A percentile compares a stretch with the other conserved stretches of the same genome.
phyloP scores from a whole-genome alignment of 495 filamentous ascomycete genomes.

The Aspergillus conjunctus region DNA sequence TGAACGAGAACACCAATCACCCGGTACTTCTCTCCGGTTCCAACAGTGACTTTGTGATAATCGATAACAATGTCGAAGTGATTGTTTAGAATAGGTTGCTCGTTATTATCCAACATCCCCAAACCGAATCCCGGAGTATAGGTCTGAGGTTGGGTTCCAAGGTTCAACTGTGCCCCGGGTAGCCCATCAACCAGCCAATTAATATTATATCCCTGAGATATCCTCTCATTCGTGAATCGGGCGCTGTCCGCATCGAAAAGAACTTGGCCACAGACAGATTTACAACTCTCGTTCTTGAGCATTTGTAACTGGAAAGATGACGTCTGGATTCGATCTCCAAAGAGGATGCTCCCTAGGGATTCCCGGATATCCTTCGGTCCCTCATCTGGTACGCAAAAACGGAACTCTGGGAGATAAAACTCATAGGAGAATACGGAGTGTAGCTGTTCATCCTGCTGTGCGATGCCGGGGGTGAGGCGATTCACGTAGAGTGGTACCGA shows the following conservation, averaged over 20 bases:
- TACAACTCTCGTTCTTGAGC: slow-evolving; percentile 82
- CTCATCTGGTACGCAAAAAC: slow-evolving; percentile 78
- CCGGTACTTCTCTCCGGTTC: slow-evolving; percentile 66
- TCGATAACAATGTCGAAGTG: slow-evolving; percentile 95
- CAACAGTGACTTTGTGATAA: slow-evolving; percentile 70
- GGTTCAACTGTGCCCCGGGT: slow-evolving; percentile 78
- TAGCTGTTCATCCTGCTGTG: slow-evolving; percentile 70
- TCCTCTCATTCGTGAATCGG: slow-evolving; percentile 78
- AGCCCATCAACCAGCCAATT: slow-evolving; percentile 97
- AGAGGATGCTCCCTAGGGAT: slow-evolving; percentile 92
- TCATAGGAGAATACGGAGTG: slow-evolving; percentile 93
- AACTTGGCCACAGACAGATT: slow-evolving; percentile 66
- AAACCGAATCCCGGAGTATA: slow-evolving; percentile 88
- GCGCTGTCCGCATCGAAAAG: slow-evolving; percentile 69
- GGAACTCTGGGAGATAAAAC: slow-evolving; percentile 87
- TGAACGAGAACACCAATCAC: slow-evolving; percentile 91
- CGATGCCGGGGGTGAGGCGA: slow-evolving; percentile 81
- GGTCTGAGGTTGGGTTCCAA: slow-evolving; percentile 74
- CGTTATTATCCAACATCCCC: slow-evolving; percentile 61
- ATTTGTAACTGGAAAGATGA: slow-evolving; percentile 88
- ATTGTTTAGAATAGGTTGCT: slow-evolving; percentile 72
- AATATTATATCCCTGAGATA: slow-evolving; percentile 79
- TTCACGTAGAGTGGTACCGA: slow-evolving; percentile 91
- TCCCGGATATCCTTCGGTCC: slow-evolving; percentile 77
- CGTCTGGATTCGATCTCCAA: slow-evolving; percentile 92